A percentile compares a stretch with the other conserved stretches of the same genome.
Conservation (phyloP, 805 yeast species). For the Lachancea meyersii region DNA sequence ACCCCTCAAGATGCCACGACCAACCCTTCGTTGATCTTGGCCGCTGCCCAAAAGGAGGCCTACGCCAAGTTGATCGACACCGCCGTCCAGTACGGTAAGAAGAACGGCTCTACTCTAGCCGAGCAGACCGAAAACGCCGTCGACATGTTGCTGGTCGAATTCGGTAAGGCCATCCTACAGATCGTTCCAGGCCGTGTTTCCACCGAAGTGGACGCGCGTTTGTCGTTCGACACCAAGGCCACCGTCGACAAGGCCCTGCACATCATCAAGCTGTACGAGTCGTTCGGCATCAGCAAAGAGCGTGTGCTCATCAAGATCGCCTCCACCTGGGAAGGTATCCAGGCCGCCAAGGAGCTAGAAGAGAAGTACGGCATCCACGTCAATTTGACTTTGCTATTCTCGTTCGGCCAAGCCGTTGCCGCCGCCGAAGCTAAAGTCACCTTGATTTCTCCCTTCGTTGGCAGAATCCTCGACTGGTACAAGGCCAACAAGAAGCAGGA, state of each 20-base stretch:
- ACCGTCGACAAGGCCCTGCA: conserved; percentile 91
- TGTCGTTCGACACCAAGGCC: conserved; percentile 91
- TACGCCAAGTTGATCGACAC: conserved; percentile 85
- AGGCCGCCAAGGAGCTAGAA: conserved; percentile 95
- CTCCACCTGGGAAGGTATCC: conserved; percentile 98
- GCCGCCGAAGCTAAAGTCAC: conserved; percentile 97
- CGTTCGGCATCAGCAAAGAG: conserved; percentile 79
- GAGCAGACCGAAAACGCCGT: conserved; percentile 76
- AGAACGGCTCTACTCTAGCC: conserved; percentile 43
- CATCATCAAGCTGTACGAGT: conserved; percentile 80
- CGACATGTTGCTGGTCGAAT: conserved; percentile 90
- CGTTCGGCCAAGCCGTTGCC: conserved; percentile 96
- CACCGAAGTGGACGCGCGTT: conserved; percentile 98
- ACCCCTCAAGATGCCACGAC: conserved; percentile 99
- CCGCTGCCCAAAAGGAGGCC: conserved; percentile 86
- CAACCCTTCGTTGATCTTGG: conserved; percentile 94
- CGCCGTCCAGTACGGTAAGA: conserved; percentile 82
- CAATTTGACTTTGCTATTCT: conserved; percentile 92
- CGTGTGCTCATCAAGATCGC: conserved; percentile 94
- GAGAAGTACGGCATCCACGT: conserved; percentile 83
- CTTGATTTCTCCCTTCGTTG: conserved; percentile 96
- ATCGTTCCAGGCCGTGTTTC: conserved; percentile 99
- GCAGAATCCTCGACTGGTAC: conserved; percentile 98
- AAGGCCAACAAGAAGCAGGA: conserved; percentile 88
- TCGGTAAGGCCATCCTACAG: conserved; percentile 86